Percentiles rank a stretch among this genome's conserved stretches.
Conservation (phyloP, 164 flowering plant genomes). For the Paratinospora sagittata region DNA sequence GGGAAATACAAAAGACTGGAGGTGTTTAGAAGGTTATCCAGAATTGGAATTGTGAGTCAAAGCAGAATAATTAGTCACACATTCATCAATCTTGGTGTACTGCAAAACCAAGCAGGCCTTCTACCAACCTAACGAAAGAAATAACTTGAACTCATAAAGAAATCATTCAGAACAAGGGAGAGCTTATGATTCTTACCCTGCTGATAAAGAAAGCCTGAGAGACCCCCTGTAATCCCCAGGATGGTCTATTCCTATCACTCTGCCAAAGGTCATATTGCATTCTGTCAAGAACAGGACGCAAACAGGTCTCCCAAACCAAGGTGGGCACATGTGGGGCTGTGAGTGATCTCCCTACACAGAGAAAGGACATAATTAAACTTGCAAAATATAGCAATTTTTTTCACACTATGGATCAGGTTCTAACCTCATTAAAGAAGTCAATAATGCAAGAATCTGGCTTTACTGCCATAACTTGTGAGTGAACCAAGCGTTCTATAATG, state of each 20-base stretch:
- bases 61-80: no score
- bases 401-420: background rate
- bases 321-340: constrained; percentile 60
- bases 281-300: constrained; percentile 62
- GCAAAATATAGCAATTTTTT: constrained; percentile 1
- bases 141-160: background rate
- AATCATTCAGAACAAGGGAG: background rate
- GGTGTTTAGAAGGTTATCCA: background rate
- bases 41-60: background rate
- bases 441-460: constrained; percentile 76
- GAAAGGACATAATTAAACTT: constrained; percentile 11
- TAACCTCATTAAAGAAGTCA: constrained; percentile 70
- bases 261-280: constrained; percentile 78
- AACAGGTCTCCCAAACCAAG: constrained; percentile 73
- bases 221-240: constrained; percentile 78
- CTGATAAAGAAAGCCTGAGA: constrained; percentile 57
- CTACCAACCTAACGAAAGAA: no score
- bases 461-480: constrained; percentile 35
- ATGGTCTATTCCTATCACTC: constrained; percentile 45
- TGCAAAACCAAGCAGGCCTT: no score
- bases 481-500: constrained; percentile 50
- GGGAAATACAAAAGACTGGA: no score
- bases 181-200: constrained; percentile 53
- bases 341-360: constrained; percentile 76
- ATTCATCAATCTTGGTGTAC: no score